phyloP scores from a whole-genome alignment of 805 yeast species.

The Metschnikowia vanudenii region DNA sequence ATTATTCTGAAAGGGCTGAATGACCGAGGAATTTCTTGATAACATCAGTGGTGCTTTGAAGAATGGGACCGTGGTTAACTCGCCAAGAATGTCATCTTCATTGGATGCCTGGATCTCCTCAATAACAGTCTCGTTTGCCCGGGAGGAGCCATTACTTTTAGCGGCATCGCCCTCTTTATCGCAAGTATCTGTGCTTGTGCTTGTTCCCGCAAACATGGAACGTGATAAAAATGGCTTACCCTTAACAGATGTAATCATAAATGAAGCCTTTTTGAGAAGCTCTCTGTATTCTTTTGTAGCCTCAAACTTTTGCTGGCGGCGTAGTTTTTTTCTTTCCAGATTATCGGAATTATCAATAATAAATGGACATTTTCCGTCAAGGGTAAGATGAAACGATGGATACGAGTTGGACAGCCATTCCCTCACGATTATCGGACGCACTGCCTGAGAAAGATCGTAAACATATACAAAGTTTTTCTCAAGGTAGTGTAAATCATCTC shows the following conservation, averaged over 20 bases:
- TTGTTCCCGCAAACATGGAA: slow-evolving; percentile 8
- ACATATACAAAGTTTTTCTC: slow-evolving; percentile 68
- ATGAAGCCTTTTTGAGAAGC: slow-evolving; percentile 34
- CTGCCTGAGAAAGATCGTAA: slow-evolving; percentile 74
- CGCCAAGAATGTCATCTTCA: slow-evolving; percentile 11
- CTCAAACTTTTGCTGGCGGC: slow-evolving; percentile 40
- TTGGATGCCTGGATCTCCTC: slow-evolving; percentile 8
- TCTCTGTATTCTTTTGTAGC: slow-evolving; percentile 44
- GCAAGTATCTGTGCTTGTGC: slow-evolving; percentile 17
- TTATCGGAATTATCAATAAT: slow-evolving; percentile 54
- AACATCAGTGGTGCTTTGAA: slow-evolving; percentile 35
- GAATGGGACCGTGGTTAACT: slow-evolving; percentile 7
- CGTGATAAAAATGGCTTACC: slow-evolving; percentile 3
- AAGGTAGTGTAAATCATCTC: slow-evolving; percentile 84
- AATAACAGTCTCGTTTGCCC: slow-evolving; percentile 15
- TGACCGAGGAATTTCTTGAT: slow-evolving; percentile 39
- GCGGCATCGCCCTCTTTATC: slow-evolving; percentile 6
- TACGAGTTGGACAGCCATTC: slow-evolving; percentile 64
- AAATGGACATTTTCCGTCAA: slow-evolving; percentile 82
- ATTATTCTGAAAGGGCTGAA: slow-evolving; percentile 28
- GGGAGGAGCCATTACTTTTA: slow-evolving; percentile 12
- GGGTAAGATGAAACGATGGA: slow-evolving; percentile 60
- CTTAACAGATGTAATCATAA: slow-evolving; percentile 28
- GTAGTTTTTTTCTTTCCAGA: slow-evolving; percentile 39
- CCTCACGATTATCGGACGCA: slow-evolving; percentile 75